Base-by-base conservation (phyloP, 1,284 basidiomycete species). In the Puccinia coronata region DNA sequence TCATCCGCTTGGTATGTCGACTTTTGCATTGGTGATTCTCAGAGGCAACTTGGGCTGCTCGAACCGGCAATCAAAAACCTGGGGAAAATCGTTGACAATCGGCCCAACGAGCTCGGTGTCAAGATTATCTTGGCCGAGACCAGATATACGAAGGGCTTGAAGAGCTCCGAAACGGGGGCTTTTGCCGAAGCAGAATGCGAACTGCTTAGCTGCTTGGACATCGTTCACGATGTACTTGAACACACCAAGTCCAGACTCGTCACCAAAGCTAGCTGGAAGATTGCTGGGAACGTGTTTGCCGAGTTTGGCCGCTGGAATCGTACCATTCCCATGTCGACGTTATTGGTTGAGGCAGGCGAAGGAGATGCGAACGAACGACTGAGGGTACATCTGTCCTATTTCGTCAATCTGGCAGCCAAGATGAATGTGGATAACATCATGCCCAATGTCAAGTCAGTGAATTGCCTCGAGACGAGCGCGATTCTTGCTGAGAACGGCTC, bases 1-100 rank as follows among this genome's bases (percentile, higher is more conserved):
- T 86, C 92, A 0, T 86, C 89, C 23, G 92, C 93, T 82, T 99
- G 97, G 97, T 89, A 94, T 84, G 92, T 92, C 82, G 87, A 88
- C 11, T 98, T 92, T 87, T 89, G 94, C 85, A 92, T 95, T 63
- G 96, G 92, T 9, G 92, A 96, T 70, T 93, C 96, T 20, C 91
- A 95, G 83, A 89, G 91, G 51, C 91, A 94, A 83, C 90, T 93
- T 74, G 93, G 94, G 0, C 89, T 91, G 75, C 92, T 91, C 84
- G 88, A 89, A 34, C 91, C 92, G 20, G 93, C 96, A 0, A 91
- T 97, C 83, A 86, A 87, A 23, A 89, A 90, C 0, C 92, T 95
- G 85, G 86, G 89, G 76, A 86, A 87, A 2, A 90, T 97, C 75
- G 86, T 92, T 41, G 85, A 85, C 4, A 84, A 87, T 4, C 90